Percentiles rank a stretch among this genome's conserved stretches.
These are phyloP conservation scores for Ophiosphaerella korrae DNA, from an alignment of 2,329 filamentous ascomycete species.

Conservation along the genomic window DNA sequence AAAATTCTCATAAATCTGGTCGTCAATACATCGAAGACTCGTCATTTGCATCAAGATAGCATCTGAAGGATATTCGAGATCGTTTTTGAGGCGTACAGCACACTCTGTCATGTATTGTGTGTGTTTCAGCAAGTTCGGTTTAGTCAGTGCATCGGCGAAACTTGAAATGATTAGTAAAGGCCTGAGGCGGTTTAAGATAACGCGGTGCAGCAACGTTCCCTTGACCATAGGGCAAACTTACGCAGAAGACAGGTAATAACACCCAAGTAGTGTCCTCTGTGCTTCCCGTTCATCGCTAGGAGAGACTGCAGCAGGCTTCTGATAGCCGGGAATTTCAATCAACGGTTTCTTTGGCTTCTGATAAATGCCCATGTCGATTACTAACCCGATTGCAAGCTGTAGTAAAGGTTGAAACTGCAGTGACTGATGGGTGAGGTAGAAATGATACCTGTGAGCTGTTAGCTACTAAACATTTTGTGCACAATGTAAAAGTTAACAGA, in stretches of 20 bases:
- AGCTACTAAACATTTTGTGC: not conserved
- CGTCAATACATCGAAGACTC: constrained; percentile 21
- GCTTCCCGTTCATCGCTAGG: constrained; percentile 16
- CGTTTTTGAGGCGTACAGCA: constrained; percentile 3
- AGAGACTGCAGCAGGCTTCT: constrained; percentile 4
- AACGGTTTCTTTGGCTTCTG: constrained; percentile 9
- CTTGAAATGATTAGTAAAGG: too few relatives aligned
- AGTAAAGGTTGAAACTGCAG: constrained; percentile 25
- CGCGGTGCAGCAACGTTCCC: too few relatives aligned
- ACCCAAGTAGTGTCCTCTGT: constrained; percentile 27
- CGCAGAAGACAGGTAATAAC: constrained; percentile 28
- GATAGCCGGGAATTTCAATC: constrained; percentile 14
- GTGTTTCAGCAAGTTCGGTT: constrained; percentile 14
- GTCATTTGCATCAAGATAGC: constrained; percentile 17
- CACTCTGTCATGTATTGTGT: constrained; percentile 15
- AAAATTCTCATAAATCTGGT: constrained; percentile 25
- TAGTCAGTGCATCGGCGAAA: too few relatives aligned
- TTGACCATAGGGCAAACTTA: constrained; percentile 19
- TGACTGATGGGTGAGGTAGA: constrained; percentile 27
- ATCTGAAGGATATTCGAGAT: constrained; percentile 23
- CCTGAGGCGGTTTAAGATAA: too few relatives aligned
- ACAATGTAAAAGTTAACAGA: too few relatives aligned
- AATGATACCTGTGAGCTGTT: constrained; percentile 24
- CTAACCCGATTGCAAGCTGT: constrained; percentile 24
- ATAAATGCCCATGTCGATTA: constrained; percentile 24